Base-by-base conservation (phyloP, 1,139 yeast species). In the Hansenula sp. region DNA sequence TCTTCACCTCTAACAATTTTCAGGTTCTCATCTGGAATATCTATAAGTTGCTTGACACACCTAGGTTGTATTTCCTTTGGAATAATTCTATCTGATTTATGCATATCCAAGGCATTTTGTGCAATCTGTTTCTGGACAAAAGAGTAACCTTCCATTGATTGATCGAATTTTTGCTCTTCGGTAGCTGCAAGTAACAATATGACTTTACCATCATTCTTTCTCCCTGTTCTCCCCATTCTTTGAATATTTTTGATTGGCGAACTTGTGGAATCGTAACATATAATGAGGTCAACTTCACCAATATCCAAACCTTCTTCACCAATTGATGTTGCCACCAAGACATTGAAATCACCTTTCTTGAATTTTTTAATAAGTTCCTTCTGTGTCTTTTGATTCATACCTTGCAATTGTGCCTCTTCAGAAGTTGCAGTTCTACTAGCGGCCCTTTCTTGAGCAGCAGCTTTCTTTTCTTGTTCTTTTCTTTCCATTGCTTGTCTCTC, bases 301-400 rank as follows among this genome's bases (percentile, higher is more conserved):
- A 94, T 94, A 68, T 94, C 98, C 46, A 94, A 71, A 39, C 99
- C 99, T 69, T 94, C 99, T 60, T 94, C 99, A 34, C 97, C 99
- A 57, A 94, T 92, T 0, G 97, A 89, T 0, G 99, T 94, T 7
- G 97, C 97, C 3, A 94, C 95, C 24, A 94, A 66, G 8, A 87
- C 79, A 56, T 92, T 94, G 54, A 76, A 77, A 1, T 62, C 67
- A 7, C 95, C 96, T 1, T 62, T 52, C 51, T 83, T 85, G 62
- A 94, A 92, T 45, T 80, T 73, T 29, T 72, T 72, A 34, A 94
- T 83, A 11, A 87, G 73, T 44, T 82, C 81, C 52, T 83, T 82
- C 52, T 84, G 95, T 29, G 74, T 66, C 46, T 78, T 79, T 56
- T 84, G 94, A 39, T 72, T 79, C 92, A 84, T 83, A 25, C 73